Evolutionary conservation across 306 rosid species (phyloP).

Genomic region (Cucurbita moschata): DNA sequence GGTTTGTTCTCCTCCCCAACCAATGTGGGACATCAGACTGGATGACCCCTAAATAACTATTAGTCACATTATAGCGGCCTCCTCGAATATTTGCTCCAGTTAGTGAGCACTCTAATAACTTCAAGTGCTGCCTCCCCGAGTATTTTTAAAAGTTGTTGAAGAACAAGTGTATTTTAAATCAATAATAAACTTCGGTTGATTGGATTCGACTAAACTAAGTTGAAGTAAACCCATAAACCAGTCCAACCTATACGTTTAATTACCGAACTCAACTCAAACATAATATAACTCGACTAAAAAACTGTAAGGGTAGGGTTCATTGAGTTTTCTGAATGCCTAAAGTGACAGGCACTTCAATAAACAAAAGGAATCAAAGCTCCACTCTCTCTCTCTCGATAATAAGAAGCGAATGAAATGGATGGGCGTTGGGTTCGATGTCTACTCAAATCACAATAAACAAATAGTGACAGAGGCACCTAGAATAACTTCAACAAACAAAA

Average conservation of each 20-base stretch:
- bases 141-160: background rate
- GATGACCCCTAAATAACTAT: background rate
- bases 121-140: background rate
- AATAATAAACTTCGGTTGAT: too few relatives aligned
- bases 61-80: background rate
- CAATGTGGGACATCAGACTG: too few relatives aligned
- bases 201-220: background rate
- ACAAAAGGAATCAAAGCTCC: background rate
- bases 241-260: background rate
- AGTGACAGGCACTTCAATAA: background rate
- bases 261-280: background rate
- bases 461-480: background rate
- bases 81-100: background rate
- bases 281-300: background rate
- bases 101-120: background rate
- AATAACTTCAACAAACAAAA: background rate
- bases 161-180: background rate
- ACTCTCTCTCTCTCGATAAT: too few relatives aligned
- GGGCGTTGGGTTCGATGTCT: background rate
- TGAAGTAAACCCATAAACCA: background rate
- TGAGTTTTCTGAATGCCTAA: background rate
- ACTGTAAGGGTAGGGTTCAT: background rate
- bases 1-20: too few relatives aligned
- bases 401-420: too few relatives aligned
- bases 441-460: background rate